These are phyloP conservation scores for Colletotrichum camelliae DNA, from an alignment of 2,329 filamentous ascomycete genomes.

Conservation along the genomic window DNA sequence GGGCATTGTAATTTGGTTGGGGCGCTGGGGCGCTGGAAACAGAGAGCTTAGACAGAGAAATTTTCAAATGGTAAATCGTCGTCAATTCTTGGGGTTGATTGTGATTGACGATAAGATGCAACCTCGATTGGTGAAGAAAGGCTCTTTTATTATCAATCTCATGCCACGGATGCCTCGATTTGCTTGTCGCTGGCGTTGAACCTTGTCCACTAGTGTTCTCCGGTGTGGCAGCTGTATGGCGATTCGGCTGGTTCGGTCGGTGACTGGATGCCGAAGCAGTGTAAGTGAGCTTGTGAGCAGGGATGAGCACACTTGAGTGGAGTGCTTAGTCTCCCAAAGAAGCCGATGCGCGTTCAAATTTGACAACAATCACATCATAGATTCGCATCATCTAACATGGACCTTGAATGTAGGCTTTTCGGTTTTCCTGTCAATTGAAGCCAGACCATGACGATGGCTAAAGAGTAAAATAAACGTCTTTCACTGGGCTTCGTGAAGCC, in stretches of 20 bases:
- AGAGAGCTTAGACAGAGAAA: background rate
- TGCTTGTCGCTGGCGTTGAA: background rate
- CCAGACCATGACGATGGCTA: no score
- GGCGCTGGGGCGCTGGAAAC: background rate
- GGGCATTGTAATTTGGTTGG: background rate
- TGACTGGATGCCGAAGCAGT: background rate
- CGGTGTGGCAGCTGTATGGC: background rate
- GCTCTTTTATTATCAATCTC: background rate
- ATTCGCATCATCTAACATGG: background rate
- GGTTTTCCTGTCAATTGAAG: background rate
- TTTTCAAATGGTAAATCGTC: background rate
- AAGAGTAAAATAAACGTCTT: no score
- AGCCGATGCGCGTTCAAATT: background rate
- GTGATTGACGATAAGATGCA: fast-evolving
- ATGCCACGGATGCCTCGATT: background rate
- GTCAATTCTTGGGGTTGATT: fast-evolving
- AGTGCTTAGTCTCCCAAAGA: background rate
- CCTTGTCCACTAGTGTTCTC: background rate
- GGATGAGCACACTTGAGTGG: background rate
- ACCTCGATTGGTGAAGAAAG: background rate
- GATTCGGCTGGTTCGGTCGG: background rate
- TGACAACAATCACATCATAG: background rate
- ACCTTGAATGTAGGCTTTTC: fast-evolving
- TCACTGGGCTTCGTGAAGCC: no score
- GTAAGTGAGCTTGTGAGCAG: background rate